A percentile compares a stretch with the other conserved stretches of the same genome.
These are phyloP conservation scores for Alternaria arborescens DNA, from an alignment of 2,329 filamentous ascomycete species.

Conservation along the genomic window DNA sequence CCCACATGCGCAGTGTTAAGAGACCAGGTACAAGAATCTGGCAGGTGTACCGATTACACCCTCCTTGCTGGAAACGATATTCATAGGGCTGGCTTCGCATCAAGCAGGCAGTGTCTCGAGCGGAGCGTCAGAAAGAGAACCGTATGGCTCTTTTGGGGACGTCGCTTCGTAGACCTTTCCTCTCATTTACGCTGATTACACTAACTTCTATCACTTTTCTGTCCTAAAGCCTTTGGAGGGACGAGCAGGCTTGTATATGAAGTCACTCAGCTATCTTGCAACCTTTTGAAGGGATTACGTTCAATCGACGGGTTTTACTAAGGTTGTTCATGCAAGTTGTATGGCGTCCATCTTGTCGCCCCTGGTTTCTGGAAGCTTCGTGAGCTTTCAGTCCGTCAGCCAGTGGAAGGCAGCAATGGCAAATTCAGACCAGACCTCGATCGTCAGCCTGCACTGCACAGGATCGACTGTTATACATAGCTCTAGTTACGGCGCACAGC, in stretches of 20 bases:
- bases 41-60: slow-evolving; percentile 5
- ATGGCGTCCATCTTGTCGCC: not conserved
- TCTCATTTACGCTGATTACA: not conserved
- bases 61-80: not conserved
- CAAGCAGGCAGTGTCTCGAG: not conserved
- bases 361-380: not conserved
- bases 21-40: not conserved
- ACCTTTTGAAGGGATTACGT: not conserved
- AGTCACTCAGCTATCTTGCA: not conserved
- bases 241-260: not conserved
- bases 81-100: not conserved
- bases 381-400: not conserved
- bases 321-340: not conserved
- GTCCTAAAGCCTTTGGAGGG: not conserved
- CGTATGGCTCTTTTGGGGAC: not conserved
- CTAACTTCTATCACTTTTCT: not conserved
- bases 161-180: not conserved
- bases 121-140: not conserved
- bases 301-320: not conserved
- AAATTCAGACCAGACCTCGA: not conserved
- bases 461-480: slow-evolving; percentile 3
- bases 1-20: not conserved
- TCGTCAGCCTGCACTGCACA: slow-evolving; percentile 11
- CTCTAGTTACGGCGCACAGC: slow-evolving; percentile 7
- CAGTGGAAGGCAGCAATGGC: not conserved